These are phyloP conservation scores for Carnegiea gigantea DNA, from an alignment of 179 eudicot species.

Conservation along the genomic window DNA sequence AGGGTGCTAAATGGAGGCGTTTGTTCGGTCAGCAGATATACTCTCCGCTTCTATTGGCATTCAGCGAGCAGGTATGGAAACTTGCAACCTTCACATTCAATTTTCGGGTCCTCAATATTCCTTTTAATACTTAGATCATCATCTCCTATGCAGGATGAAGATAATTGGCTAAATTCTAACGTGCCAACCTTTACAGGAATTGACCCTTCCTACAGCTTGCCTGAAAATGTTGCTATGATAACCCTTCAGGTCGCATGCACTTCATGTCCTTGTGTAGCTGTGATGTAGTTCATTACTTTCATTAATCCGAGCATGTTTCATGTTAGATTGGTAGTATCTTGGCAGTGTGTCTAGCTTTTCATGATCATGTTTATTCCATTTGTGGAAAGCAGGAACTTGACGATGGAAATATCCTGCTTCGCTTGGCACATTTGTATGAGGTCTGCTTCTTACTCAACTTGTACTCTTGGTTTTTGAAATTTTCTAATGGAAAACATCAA, in stretches of 20 bases:
- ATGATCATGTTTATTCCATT: not conserved
- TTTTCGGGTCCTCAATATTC: not conserved
- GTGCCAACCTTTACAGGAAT: slow-evolving; percentile 60
- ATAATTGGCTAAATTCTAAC: slow-evolving; percentile 48
- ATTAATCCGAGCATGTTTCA: not conserved
- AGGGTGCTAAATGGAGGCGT: slow-evolving; percentile 97
- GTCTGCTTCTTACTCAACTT: slow-evolving; percentile 32
- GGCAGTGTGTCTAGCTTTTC: not conserved
- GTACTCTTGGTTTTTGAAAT: not conserved
- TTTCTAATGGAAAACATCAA: not conserved
- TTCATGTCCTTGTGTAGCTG: not conserved
- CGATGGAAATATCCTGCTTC: slow-evolving; percentile 72
- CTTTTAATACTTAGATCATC: slow-evolving; percentile 3
- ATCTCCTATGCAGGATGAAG: slow-evolving; percentile 60
- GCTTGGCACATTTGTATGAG: slow-evolving; percentile 91
- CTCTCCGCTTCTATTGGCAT: slow-evolving; percentile 91
- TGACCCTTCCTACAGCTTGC: slow-evolving; percentile 69
- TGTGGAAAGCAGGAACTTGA: slow-evolving; percentile 59
- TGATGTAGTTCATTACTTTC: not conserved
- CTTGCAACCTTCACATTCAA: not conserved
- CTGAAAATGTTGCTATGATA: slow-evolving; percentile 80
- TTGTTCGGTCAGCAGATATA: slow-evolving; percentile 84
- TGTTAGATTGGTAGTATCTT: not conserved
- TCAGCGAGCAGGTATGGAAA: slow-evolving; percentile 68
- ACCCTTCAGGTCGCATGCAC: slow-evolving; percentile 70